Evolutionary conservation across 2,329 filamentous ascomycete genomes (phyloP), one percentile per base, ranked within the genome.

Genomic region (Colletotrichum sp.): DNA sequence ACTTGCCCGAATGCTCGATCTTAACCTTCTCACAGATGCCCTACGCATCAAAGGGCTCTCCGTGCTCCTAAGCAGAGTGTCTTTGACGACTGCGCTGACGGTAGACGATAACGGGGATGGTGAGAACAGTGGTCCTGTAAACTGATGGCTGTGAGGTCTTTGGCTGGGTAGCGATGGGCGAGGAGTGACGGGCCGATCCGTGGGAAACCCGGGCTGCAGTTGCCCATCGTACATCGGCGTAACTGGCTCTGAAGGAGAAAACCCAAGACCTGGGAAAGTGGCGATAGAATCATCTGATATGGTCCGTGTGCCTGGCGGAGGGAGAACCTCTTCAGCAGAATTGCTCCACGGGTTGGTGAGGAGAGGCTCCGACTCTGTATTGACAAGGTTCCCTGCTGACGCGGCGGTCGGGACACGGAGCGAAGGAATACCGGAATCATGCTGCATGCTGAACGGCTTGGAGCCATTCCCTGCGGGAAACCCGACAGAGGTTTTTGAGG

Each of bases 21-120:
- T 85, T 70, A 88, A 84, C 15, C 89, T 86, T 62, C 87, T 83
- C 64, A 88, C 83, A 10, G 88, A 88, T 12, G 87, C 85, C 70
- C 84, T 86, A 55, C 85, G 85, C 8, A 85, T 75, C 24, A 84
- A 79, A 1, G 85, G 81, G 36, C 81, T 82, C 30, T 87, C 85
- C 18, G 87, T 84, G 36, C 87, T 85, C 13, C 88, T 84, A 3
- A 91, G 84, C 34, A 91, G 84, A 13, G 87, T 89, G 77, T 92
- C 90, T 56, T 90, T 88, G 58, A 92, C 88, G 1, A 91, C 89
- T 0, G 89, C 89, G 21, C 87, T 90, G 48, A 92, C 88, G 2
- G 91, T 91, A 0, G 90, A 91, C 3, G 90, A 91, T 38, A 92
- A 85, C 1, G 91, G 91, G 1, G 90, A 92, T 13, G 91, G 90